Evolutionary conservation across 2,329 filamentous ascomycete species (phyloP).

Genomic region (Aureobasidium melanogenum): DNA sequence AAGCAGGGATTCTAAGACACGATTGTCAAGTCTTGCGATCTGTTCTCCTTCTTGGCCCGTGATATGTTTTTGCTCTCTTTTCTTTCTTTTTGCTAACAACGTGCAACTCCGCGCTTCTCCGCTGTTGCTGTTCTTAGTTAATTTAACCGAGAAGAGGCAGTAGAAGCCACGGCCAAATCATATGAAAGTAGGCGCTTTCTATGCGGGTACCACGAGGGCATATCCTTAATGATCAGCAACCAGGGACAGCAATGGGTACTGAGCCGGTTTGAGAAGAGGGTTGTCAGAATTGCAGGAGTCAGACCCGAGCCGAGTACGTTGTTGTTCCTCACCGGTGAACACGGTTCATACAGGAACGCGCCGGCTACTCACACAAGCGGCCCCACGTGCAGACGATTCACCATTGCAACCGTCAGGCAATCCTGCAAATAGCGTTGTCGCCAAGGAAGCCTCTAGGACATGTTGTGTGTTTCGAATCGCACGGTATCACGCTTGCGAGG

Average conservation of each 20-base stretch:
- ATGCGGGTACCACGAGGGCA: constrained; percentile 5
- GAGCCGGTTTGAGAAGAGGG: not conserved
- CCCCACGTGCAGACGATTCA: constrained; percentile 9
- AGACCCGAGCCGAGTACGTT: not conserved
- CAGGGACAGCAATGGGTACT: not conserved
- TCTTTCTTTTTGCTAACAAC: not conserved
- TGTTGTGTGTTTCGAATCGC: constrained; percentile 3
- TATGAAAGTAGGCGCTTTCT: constrained; percentile 2
- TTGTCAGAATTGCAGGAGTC: constrained; percentile 9
- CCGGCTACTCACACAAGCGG: constrained; percentile 5
- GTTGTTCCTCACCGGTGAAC: not conserved
- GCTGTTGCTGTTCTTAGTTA: not conserved
- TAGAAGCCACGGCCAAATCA: not conserved
- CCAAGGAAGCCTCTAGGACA: not conserved
- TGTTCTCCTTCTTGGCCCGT: not conserved
- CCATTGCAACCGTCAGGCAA: constrained; percentile 1
- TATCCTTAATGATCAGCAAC: constrained; percentile 6
- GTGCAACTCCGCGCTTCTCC: not conserved
- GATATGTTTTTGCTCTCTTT: not conserved
- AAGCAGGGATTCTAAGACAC: constrained; percentile 7
- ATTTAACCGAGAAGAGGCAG: constrained; percentile 8
- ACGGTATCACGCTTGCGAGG: not conserved
- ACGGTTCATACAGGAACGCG: not conserved
- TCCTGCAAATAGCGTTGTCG: not conserved
- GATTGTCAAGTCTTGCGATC: not conserved